Evolutionary conservation across 768 basidiomycete species (phyloP).

Genomic region (Xerocomus spinulosus): DNA sequence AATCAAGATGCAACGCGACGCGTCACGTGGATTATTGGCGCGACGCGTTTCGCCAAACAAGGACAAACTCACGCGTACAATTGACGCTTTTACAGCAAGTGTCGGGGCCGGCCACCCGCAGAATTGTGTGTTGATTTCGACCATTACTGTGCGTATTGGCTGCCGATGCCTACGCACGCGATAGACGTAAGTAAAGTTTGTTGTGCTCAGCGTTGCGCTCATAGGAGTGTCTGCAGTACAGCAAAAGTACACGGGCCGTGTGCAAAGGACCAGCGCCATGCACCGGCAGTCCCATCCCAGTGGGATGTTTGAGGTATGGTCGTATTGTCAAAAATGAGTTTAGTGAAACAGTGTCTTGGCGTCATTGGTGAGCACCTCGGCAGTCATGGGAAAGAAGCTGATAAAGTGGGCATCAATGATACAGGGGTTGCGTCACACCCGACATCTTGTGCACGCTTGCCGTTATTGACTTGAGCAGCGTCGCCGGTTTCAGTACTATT

Average conservation of each 20-base stretch:
- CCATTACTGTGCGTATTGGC: background rate
- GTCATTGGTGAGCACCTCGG: slow-evolving; percentile 56
- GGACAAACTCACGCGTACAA: slow-evolving; percentile 12
- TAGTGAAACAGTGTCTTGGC: slow-evolving; percentile 68
- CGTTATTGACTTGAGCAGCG: slow-evolving; percentile 33
- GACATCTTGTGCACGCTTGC: slow-evolving; percentile 51
- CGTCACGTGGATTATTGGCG: slow-evolving; percentile 18
- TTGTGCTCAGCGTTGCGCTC: background rate
- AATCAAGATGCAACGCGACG: slow-evolving; percentile 3
- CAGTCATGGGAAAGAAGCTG: slow-evolving; percentile 16
- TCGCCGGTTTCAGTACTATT: slow-evolving; percentile 50
- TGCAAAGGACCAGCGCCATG: slow-evolving; percentile 65
- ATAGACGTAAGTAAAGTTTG: slow-evolving; percentile 27
- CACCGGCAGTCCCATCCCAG: slow-evolving; percentile 46
- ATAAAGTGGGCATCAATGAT: slow-evolving; percentile 4
- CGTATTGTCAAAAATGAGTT: slow-evolving; percentile 39
- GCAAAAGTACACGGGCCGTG: slow-evolving; percentile 62
- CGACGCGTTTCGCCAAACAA: slow-evolving; percentile 24
- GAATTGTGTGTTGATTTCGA: background rate
- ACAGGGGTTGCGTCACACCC: slow-evolving; percentile 70
- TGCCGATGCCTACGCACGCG: slow-evolving; percentile 21
- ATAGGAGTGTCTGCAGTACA: slow-evolving; percentile 49
- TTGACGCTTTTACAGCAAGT: background rate
- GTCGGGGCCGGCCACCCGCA: too few relatives aligned
- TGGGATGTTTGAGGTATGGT: slow-evolving; percentile 66